Base-by-base conservation (phyloP, 2,329 filamentous ascomycete genomes). In the Escovopsis weberi region DNA sequence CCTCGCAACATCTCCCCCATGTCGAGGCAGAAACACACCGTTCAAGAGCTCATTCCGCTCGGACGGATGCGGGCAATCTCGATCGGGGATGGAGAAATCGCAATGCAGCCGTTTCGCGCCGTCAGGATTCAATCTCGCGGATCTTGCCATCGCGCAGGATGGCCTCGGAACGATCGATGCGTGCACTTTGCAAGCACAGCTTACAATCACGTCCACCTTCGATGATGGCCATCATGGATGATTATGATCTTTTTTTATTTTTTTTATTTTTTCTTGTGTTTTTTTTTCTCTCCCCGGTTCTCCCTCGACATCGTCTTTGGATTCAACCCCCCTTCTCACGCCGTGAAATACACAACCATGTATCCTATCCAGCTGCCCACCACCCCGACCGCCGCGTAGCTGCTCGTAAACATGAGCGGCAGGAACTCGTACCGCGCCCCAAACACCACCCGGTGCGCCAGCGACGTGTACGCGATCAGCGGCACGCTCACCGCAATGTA, bases 291-390 rank as follows among this genome's bases (percentile, higher is more conserved):
- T 8, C 4, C 26, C 26, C 19, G 36, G n/a, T 23, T 23, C 23
- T 23, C 36, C 33, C 33, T 34, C 23, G 23, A 3, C 23, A 23
- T 23, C 23, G 23, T 23, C 23, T 23, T 23, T 5, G 23, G 23
- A n/a, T n/a, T n/a, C n/a, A n/a, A n/a, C 12, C 33, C 33, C 40
- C 19, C 37, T 38, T 34, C 15, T 55, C 44, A 75, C 32, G 70
- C 72, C 6, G 71, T 69, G 54, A 95, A 88, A 63, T 89, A 96
- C 40, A 96, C 87, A 30, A 94, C 84, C 66, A 88, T 77, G 59
- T 94, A 95, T 9, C 91, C 88, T 35, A 95, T 55, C 89, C 89
- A 96, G 63, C 91, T 96, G 3, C 86, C 87, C 15, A 95, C 78
- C 1, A 96, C 88, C n/a, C 91, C 91, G 45, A 96, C 69, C 4